phyloP scores from a whole-genome alignment of 495 filamentous ascomycete species.

The Penicillium coffeae region DNA sequence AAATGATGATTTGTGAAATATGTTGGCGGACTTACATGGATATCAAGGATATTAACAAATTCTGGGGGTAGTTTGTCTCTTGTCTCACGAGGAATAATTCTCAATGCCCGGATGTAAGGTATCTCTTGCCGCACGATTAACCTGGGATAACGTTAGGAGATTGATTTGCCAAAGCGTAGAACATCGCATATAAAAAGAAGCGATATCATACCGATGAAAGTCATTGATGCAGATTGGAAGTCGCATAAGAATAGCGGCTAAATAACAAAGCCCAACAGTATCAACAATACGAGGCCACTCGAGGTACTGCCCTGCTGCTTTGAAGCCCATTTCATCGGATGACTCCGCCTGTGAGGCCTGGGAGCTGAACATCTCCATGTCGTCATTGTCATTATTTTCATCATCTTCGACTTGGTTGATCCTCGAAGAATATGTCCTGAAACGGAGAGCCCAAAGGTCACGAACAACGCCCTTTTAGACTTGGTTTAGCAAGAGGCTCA shows the following conservation, averaged over 20 bases:
- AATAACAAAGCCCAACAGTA: slow-evolving; percentile 62
- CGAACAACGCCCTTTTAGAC: slow-evolving; percentile 49
- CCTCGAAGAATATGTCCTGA: slow-evolving; percentile 46
- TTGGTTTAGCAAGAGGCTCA: neutral
- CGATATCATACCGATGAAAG: slow-evolving; percentile 46
- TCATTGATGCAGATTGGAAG: slow-evolving; percentile 61
- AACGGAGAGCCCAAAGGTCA: slow-evolving; percentile 67
- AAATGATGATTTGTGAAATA: too few species aligned
- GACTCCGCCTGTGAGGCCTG: slow-evolving; percentile 36
- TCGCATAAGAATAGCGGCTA: slow-evolving; percentile 60
- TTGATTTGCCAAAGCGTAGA: neutral
- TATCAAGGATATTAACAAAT: slow-evolving; percentile 55
- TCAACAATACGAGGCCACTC: slow-evolving; percentile 58
- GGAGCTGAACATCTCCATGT: slow-evolving; percentile 50
- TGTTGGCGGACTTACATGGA: slow-evolving; percentile 36
- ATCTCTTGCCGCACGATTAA: slow-evolving; percentile 45
- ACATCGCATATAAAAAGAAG: neutral
- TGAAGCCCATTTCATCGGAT: slow-evolving; percentile 18
- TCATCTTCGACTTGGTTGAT: slow-evolving; percentile 33
- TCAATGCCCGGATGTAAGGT: slow-evolving; percentile 41
- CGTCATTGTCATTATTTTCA: slow-evolving; percentile 26
- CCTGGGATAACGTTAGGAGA: slow-evolving; percentile 4
- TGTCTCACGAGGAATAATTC: slow-evolving; percentile 60
- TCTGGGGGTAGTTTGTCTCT: slow-evolving; percentile 58
- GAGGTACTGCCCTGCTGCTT: slow-evolving; percentile 22